Conservation (phyloP, 768 basidiomycete genomes). For the Hypholoma fasciculare region DNA sequence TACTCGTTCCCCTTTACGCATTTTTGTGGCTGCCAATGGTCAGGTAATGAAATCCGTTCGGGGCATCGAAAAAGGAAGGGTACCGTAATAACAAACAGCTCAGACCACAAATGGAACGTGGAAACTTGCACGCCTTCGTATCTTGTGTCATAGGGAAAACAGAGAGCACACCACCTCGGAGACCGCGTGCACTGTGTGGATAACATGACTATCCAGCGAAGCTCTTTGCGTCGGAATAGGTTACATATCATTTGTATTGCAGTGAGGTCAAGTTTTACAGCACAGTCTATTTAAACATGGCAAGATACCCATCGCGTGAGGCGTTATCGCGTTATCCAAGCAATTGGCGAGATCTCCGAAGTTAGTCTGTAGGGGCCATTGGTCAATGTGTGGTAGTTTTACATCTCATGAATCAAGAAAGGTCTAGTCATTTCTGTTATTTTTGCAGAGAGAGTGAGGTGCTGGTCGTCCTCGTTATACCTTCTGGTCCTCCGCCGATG, state of each 20-base stretch:
- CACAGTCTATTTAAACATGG: background rate
- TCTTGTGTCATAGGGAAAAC: background rate
- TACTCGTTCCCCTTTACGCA: no score
- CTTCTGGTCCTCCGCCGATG: constrained; percentile 20
- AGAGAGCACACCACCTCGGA: background rate
- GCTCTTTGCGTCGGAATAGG: background rate
- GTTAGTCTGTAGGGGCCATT: background rate
- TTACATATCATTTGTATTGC: background rate
- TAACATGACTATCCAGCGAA: no score
- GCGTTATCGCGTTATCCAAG: background rate
- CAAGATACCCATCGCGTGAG: background rate
- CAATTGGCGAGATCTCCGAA: background rate
- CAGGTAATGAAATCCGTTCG: no score
- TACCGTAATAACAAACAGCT: background rate
- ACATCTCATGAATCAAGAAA: background rate
- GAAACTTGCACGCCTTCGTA: background rate
- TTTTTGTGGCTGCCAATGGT: no score
- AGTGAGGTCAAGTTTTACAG: background rate
- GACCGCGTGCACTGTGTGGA: background rate
- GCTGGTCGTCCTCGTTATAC: constrained; percentile 6
- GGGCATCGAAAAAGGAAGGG: background rate
- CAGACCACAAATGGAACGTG: background rate
- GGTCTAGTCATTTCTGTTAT: constrained; percentile 1
- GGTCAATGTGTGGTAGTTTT: background rate
- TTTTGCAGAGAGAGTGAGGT: background rate